A percentile compares a stretch with the other conserved stretches of the same genome.
These are phyloP conservation scores for Gaertneriomyces semiglobifer DNA, from an alignment of 192 early-diverging fungal genomes.

Conservation along the genomic window DNA sequence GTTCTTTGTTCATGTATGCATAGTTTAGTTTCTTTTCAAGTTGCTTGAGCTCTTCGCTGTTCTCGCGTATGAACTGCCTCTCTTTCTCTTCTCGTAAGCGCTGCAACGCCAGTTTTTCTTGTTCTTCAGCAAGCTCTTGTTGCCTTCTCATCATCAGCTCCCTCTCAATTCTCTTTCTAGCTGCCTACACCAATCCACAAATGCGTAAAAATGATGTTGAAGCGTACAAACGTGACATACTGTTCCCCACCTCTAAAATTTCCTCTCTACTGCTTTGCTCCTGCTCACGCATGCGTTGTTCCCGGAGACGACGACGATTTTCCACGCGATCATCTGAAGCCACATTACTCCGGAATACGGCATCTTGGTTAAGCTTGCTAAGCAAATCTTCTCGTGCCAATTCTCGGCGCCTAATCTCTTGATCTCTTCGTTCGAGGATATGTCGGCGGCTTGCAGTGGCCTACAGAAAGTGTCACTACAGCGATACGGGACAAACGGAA, in stretches of 20 bases:
- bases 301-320: conserved; percentile 36
- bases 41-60: conserved; percentile 52
- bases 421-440: conserved; percentile 32
- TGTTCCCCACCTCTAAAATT: conserved; percentile 34
- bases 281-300: conserved; percentile 29
- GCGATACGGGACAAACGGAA: no score
- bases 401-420: conserved; percentile 39
- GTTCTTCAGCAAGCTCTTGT: conserved; percentile 36
- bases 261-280: conserved; percentile 34
- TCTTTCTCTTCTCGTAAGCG: conserved; percentile 49
- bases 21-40: conserved; percentile 61
- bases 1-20: conserved; percentile 63
- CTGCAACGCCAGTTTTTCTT: conserved; percentile 33
- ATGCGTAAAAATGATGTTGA: background rate
- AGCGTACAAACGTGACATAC: background rate
- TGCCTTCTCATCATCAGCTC: conserved; percentile 28
- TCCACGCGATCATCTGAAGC: conserved; percentile 47
- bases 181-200: conserved; percentile 19
- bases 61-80: conserved; percentile 53
- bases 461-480: background rate
- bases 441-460: conserved; percentile 19
- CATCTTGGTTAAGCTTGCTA: conserved; percentile 43
- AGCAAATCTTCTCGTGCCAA: conserved; percentile 46
- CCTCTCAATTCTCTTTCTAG: conserved; percentile 26
- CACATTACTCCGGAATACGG: conserved; percentile 36